phyloP scores from a whole-genome alignment of 768 basidiomycete genomes.

The Amanita jacksonii region DNA sequence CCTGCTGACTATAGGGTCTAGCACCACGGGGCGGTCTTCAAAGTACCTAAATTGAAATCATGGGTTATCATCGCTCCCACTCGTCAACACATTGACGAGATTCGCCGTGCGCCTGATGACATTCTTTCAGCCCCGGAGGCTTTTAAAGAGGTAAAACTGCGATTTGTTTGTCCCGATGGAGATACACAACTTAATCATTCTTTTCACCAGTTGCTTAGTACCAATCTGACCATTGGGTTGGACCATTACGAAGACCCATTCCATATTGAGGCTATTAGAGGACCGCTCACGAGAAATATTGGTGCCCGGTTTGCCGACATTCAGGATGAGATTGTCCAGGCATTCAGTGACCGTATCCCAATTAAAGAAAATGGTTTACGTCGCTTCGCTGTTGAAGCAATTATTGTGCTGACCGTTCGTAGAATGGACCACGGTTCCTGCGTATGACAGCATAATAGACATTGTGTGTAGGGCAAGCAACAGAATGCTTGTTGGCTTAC shows the following conservation, averaged over 20 bases:
- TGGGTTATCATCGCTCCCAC: conserved; percentile 39
- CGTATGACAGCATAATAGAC: conserved; percentile 12
- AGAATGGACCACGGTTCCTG: conserved; percentile 13
- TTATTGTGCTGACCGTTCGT: neutral
- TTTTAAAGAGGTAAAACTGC: conserved; percentile 15
- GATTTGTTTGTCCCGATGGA: too few species aligned
- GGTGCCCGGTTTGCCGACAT: conserved; percentile 17
- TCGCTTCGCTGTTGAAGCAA: neutral
- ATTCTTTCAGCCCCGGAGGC: conserved; percentile 32
- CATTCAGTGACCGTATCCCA: conserved; percentile 14
- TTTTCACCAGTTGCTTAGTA: too few species aligned
- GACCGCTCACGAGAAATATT: conserved; percentile 20
- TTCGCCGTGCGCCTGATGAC: conserved; percentile 35
- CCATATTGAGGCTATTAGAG: conserved; percentile 18
- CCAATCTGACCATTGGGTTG: conserved; percentile 24
- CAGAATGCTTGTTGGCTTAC: conserved; percentile 18
- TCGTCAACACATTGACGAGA: conserved; percentile 29
- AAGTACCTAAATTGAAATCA: conserved; percentile 30
- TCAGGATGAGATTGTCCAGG: conserved; percentile 15
- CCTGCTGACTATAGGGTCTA: neutral
- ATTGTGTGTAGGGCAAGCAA: conserved; percentile 16
- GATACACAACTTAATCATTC: too few species aligned
- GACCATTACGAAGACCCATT: conserved; percentile 16
- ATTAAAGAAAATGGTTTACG: neutral
- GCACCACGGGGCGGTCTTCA: conserved; percentile 26